phyloP scores from a whole-genome alignment of 2,329 filamentous ascomycete species.

The Xylariaceae sp. region DNA sequence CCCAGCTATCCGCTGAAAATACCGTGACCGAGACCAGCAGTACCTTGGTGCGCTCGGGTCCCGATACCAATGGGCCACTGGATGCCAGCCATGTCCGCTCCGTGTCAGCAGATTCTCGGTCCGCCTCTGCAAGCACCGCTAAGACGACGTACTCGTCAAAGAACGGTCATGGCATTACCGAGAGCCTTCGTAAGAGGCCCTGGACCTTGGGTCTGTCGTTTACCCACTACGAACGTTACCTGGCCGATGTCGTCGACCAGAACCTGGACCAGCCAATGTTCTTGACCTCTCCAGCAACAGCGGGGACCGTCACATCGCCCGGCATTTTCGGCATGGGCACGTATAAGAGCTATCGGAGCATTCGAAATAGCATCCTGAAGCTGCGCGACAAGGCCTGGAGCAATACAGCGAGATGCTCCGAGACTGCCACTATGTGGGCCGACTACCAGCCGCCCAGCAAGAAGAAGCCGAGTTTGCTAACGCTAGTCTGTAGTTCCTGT shows the following conservation, averaged over 20 bases:
- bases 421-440: slow-evolving; percentile 27
- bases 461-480: slow-evolving; percentile 13
- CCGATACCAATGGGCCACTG: slow-evolving; percentile 39
- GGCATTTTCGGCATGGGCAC: slow-evolving; percentile 42
- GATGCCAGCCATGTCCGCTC: slow-evolving; percentile 39
- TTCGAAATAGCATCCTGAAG: slow-evolving; percentile 41
- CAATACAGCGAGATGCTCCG: slow-evolving; percentile 31
- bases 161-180: slow-evolving; percentile 23
- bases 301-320: slow-evolving; percentile 29
- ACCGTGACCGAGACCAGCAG: slow-evolving; percentile 31
- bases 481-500: slow-evolving; percentile 41
- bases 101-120: slow-evolving; percentile 38
- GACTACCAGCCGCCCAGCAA: slow-evolving; percentile 1
- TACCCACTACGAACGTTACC: slow-evolving; percentile 47
- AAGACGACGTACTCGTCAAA: slow-evolving; percentile 41
- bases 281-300: slow-evolving; percentile 29
- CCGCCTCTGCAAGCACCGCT: slow-evolving; percentile 36
- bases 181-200: slow-evolving; percentile 25
- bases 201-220: slow-evolving; percentile 41
- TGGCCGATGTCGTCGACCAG: slow-evolving; percentile 40
- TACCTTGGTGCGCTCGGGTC: slow-evolving; percentile 34
- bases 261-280: slow-evolving; percentile 40
- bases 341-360: slow-evolving; percentile 39
- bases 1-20: slow-evolving; percentile 25
- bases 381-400: slow-evolving; percentile 40